Conservation (phyloP, 768 basidiomycete genomes). For the Pleurotus salmoneostramineus region DNA sequence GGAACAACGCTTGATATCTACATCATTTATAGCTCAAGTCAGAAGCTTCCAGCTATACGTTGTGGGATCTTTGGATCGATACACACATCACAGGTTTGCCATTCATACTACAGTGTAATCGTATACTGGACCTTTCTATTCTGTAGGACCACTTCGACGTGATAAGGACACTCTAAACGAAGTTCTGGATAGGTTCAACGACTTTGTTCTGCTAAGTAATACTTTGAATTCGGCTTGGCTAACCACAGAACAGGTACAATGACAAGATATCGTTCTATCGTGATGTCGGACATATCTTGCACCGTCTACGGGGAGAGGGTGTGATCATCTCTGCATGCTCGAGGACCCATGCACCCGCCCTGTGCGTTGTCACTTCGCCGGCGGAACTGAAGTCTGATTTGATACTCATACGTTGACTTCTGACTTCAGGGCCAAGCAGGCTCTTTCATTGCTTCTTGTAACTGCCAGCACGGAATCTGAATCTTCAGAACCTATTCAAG, state of each 20-base stretch:
- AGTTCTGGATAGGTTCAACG: conserved; percentile 45
- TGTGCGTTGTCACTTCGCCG: conserved; percentile 35
- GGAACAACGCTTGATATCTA: conserved; percentile 6
- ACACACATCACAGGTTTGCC: conserved; percentile 58
- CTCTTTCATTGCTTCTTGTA: conserved; percentile 60
- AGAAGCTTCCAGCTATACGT: conserved; percentile 52
- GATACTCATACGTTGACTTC: no score
- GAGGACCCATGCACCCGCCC: conserved; percentile 59
- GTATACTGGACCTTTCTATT: neutral
- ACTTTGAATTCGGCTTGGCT: neutral
- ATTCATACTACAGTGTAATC: neutral
- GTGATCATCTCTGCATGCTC: conserved; percentile 71
- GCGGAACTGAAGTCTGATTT: no score
- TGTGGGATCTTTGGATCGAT: conserved; percentile 89
- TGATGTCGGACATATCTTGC: conserved; percentile 73
- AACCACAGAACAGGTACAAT: conserved; percentile 37
- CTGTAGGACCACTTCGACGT: conserved; percentile 47
- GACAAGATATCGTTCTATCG: conserved; percentile 65
- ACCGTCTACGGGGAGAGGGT: conserved; percentile 43
- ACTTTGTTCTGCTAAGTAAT: neutral
- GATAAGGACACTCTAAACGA: conserved; percentile 40
- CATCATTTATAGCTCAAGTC: neutral
- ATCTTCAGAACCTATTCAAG: conserved; percentile 35
- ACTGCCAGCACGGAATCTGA: conserved; percentile 24
- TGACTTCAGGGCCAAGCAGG: conserved; percentile 50